These are phyloP conservation scores for Colletotrichum tanaceti DNA, from an alignment of 2,329 filamentous ascomycete genomes.

Conservation along the genomic window DNA sequence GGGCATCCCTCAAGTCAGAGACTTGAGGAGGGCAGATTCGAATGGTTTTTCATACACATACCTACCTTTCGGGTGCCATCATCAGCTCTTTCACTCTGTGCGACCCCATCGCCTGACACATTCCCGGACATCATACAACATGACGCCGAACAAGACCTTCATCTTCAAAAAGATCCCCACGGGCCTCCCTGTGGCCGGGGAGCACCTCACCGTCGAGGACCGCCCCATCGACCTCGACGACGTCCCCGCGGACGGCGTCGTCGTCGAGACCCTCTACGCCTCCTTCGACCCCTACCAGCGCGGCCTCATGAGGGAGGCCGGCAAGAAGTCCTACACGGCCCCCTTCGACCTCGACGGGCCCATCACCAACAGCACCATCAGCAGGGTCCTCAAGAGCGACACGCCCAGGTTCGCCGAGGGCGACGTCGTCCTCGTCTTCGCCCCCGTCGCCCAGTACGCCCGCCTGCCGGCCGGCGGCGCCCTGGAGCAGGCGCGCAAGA, in stretches of 20 bases:
- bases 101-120: no score
- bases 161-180: constrained; percentile 77
- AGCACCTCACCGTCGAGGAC: constrained; percentile 77
- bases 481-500: constrained; percentile 29
- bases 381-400: constrained; percentile 78
- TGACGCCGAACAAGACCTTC: constrained; percentile 77
- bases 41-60: no score
- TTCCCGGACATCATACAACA: no score
- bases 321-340: constrained; percentile 73
- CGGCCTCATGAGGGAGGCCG: constrained; percentile 76
- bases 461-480: constrained; percentile 13
- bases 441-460: constrained; percentile 74
- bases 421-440: constrained; percentile 60
- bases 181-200: constrained; percentile 74
- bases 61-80: no score
- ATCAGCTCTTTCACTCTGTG: no score
- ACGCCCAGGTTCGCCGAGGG: constrained; percentile 60
- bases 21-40: no score
- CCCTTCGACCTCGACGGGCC: constrained; percentile 71
- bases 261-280: constrained; percentile 76
- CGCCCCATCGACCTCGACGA: constrained; percentile 74
- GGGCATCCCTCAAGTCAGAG: no score
- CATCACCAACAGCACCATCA: constrained; percentile 72
- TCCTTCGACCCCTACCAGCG: constrained; percentile 90
- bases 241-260: constrained; percentile 72